Percentiles rank a stretch among this genome's conserved stretches.
Conservation (phyloP, 495 filamentous ascomycete species). For the Penicillium atrosanguineum region DNA sequence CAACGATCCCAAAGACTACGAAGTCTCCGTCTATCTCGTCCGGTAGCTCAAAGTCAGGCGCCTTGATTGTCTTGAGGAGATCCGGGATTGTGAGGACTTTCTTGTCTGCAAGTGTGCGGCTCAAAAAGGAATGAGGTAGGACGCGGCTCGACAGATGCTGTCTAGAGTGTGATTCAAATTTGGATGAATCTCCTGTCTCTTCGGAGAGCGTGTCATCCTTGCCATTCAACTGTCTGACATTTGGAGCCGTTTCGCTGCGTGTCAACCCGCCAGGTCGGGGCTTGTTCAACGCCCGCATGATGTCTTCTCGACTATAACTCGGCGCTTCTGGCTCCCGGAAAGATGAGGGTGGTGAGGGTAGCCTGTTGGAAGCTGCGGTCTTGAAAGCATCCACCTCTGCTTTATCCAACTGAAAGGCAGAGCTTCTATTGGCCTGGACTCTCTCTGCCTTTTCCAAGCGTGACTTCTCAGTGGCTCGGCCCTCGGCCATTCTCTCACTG, state of each 20-base stretch:
- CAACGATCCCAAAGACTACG: conserved; percentile 83
- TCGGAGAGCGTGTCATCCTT: conserved; percentile 14
- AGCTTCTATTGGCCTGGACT: conserved; percentile 59
- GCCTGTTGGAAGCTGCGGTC: conserved; percentile 50
- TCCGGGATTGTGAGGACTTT: conserved; percentile 76
- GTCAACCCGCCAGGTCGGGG: conserved; percentile 30
- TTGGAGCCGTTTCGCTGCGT: conserved; percentile 54
- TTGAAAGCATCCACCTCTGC: conserved; percentile 66
- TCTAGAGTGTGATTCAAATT: conserved; percentile 83
- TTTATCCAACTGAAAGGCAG: conserved; percentile 67
- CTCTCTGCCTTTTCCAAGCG: conserved; percentile 54
- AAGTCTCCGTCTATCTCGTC: conserved; percentile 84
- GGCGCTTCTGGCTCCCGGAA: conserved; percentile 45
- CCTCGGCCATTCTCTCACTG: conserved; percentile 79
- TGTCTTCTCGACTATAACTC: conserved; percentile 61
- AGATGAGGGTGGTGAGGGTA: conserved; percentile 30
- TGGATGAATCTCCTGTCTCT: conserved; percentile 36
- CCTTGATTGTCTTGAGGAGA: conserved; percentile 75
- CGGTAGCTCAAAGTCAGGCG: conserved; percentile 80
- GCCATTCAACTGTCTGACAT: conserved; percentile 29
- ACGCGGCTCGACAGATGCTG: conserved; percentile 81
- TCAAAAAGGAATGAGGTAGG: conserved; percentile 76
- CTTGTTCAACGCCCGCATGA: conserved; percentile 48
- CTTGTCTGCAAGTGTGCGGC: conserved; percentile 71
- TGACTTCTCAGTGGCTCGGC: conserved; percentile 47